Conservation (phyloP, 108 stramenopile species). For the Fistulifera solaris region DNA sequence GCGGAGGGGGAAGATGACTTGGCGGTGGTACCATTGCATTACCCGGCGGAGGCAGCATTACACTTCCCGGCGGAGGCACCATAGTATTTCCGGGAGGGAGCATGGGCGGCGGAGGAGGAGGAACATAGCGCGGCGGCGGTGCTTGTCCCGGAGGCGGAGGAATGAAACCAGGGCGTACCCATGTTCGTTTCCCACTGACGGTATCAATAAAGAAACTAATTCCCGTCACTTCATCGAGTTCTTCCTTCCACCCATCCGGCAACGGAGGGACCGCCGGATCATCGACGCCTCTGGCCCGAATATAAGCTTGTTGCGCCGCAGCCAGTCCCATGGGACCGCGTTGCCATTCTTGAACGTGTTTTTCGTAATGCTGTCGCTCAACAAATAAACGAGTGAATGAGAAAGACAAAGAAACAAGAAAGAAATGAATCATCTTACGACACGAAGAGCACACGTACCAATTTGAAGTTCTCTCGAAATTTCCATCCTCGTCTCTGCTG, state of each 20-base stretch:
- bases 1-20: conserved; percentile 4
- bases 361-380: conserved; percentile 26
- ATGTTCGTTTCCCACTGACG: conserved; percentile 57
- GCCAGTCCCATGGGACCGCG: conserved; percentile 78
- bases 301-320: conserved; percentile 47
- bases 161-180: conserved; percentile 78
- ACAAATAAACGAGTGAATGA: conserved; percentile 20
- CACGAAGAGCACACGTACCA: conserved; percentile 36
- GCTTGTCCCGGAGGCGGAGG: conserved; percentile 61
- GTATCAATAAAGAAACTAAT: conserved; percentile 56
- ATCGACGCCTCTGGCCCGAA: conserved; percentile 28
- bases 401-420: neutral
- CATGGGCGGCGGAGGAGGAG: neutral
- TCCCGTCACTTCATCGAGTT: conserved; percentile 66
- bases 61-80: conserved; percentile 4
- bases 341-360: conserved; percentile 47
- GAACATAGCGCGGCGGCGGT: neutral
- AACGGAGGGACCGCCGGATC: conserved; percentile 67
- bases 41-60: conserved; percentile 1
- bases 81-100: conserved; percentile 1
- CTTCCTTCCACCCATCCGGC: conserved; percentile 79
- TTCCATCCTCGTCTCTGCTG: conserved; percentile 91
- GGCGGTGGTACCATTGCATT: neutral
- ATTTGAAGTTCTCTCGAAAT: conserved; percentile 86
- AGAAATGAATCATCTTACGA: neutral